phyloP scores from a whole-genome alignment of 1,284 basidiomycete species.

The Cryptococcus depauperatus region DNA sequence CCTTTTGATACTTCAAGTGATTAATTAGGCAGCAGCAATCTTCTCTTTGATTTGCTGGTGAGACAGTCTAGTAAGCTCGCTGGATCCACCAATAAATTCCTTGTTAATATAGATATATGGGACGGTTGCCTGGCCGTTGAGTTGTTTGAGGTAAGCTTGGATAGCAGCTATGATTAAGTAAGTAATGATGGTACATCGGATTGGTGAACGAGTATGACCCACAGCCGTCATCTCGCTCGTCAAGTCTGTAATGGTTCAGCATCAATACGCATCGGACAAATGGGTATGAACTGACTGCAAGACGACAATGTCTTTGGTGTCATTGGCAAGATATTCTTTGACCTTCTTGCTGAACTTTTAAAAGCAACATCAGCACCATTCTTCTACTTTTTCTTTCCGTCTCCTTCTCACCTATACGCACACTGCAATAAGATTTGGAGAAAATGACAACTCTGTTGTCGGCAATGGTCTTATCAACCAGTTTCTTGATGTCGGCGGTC shows the following conservation, averaged over 20 bases:
- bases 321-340: slow-evolving; percentile 32
- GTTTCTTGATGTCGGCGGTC: slow-evolving; percentile 28
- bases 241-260: slow-evolving; percentile 29
- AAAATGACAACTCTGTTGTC: slow-evolving; percentile 43
- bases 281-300: slow-evolving; percentile 29
- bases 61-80: slow-evolving; percentile 39
- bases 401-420: slow-evolving; percentile 17
- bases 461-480: slow-evolving; percentile 41
- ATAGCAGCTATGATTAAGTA: slow-evolving; percentile 29
- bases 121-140: slow-evolving; percentile 43
- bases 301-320: slow-evolving; percentile 32
- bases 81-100: slow-evolving; percentile 44
- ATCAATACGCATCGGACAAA: not conserved
- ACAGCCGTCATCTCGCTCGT: slow-evolving; percentile 41
- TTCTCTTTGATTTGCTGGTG: slow-evolving; percentile 31
- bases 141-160: slow-evolving; percentile 39
- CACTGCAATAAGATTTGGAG: slow-evolving; percentile 44
- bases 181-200: not conserved
- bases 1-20: no score
- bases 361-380: not conserved
- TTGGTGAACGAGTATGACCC: slow-evolving; percentile 14
- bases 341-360: slow-evolving; percentile 38
- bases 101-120: slow-evolving; percentile 43
- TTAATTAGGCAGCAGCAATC: slow-evolving; percentile 31
- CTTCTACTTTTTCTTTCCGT: no score